Evolutionary conservation across 805 yeast species (phyloP).

Genomic region (Yarrowia divulgata): DNA sequence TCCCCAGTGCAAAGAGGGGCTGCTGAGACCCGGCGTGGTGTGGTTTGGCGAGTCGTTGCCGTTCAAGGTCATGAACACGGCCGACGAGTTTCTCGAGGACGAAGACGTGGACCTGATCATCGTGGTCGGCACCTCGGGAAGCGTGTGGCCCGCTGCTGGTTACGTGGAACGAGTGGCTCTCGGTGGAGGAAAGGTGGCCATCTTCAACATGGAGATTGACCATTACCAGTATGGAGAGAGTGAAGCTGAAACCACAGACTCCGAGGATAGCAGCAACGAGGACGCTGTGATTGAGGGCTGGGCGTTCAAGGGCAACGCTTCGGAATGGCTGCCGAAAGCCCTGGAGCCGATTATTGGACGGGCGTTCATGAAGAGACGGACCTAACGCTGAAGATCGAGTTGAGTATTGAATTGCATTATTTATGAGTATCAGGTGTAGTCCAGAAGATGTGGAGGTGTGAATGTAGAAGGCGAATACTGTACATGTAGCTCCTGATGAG

Average conservation of each 20-base stretch:
- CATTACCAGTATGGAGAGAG: slow-evolving; percentile 36
- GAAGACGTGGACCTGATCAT: slow-evolving; percentile 72
- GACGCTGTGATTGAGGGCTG: slow-evolving; percentile 57
- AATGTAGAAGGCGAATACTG: too few species aligned
- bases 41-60: slow-evolving; percentile 96
- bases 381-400: background rate
- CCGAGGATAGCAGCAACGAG: slow-evolving; percentile 51
- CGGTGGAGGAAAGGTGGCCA: slow-evolving; percentile 82
- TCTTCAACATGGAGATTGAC: slow-evolving; percentile 65
- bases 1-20: slow-evolving; percentile 71
- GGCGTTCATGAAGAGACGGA: slow-evolving; percentile 18
- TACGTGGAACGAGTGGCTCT: slow-evolving; percentile 77
- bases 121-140: slow-evolving; percentile 85
- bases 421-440: background rate
- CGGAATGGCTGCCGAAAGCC: slow-evolving; percentile 70
- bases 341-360: slow-evolving; percentile 57
- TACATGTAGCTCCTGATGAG: too few species aligned
- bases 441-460: too few species aligned
- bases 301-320: slow-evolving; percentile 84
- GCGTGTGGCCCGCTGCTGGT: slow-evolving; percentile 92
- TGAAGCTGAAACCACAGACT: slow-evolving; percentile 57
- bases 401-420: slow-evolving; percentile 24
- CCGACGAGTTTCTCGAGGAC: slow-evolving; percentile 71
- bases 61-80: slow-evolving; percentile 63
- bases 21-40: slow-evolving; percentile 86